These are phyloP conservation scores for Dendrocalamus sinicus DNA, from an alignment of 176 grass and related monocot genomes.

Conservation along the genomic window DNA sequence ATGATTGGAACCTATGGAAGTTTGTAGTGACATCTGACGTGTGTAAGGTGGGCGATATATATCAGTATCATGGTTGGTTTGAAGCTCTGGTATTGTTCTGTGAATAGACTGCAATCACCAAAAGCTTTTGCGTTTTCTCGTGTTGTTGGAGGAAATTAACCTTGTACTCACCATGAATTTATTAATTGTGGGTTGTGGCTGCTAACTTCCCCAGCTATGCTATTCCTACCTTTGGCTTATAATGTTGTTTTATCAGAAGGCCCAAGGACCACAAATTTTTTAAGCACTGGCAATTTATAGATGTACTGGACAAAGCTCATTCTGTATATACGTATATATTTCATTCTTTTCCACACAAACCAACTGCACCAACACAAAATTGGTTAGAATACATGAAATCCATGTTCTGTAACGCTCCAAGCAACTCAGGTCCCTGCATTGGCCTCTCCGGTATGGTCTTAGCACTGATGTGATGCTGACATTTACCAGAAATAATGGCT, in stretches of 20 bases:
- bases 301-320: background rate
- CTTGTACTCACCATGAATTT: background rate
- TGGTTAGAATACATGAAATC: background rate
- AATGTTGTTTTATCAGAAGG: background rate
- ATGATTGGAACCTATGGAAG: conserved; percentile 9
- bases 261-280: background rate
- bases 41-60: conserved; percentile 19
- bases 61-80: conserved; percentile 26
- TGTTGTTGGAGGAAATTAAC: background rate
- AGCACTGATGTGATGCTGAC: background rate
- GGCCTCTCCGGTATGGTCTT: background rate
- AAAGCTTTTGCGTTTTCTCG: background rate
- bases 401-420: background rate
- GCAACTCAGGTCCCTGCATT: background rate
- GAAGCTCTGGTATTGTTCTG: background rate
- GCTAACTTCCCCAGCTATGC: background rate
- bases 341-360: background rate
- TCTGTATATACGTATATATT: background rate
- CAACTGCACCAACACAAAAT: background rate
- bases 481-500: conserved; percentile 2
- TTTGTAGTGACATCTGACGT: background rate
- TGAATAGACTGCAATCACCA: background rate
- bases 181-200: background rate
- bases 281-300: background rate
- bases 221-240: background rate